Conservation (phyloP, 495 filamentous ascomycete species). For the Aspergillus egyptiacus region DNA sequence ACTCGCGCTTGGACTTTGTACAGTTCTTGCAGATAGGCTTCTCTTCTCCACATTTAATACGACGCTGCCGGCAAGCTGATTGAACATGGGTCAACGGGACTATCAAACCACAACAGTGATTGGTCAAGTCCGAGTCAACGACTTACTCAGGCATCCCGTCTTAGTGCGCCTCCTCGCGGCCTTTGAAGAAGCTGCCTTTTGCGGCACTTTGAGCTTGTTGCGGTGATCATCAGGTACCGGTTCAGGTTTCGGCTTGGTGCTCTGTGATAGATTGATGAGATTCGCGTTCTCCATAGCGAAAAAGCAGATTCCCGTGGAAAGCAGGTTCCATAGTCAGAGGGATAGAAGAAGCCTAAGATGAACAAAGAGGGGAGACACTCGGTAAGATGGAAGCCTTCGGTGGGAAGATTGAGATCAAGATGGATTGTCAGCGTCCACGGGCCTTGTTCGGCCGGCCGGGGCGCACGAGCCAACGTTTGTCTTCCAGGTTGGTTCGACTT, state of each 20-base stretch:
- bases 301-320: not conserved
- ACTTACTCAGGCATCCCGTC: slow-evolving; percentile 85
- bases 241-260: slow-evolving; percentile 1
- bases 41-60: slow-evolving; percentile 97
- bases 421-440: too few species aligned
- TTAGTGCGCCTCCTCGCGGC: slow-evolving; percentile 72
- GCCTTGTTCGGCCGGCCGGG: not conserved
- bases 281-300: slow-evolving; percentile 14
- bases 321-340: slow-evolving; percentile 14
- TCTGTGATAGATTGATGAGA: slow-evolving; percentile 2
- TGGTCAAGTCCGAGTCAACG: not conserved
- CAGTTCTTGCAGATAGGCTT: slow-evolving; percentile 88
- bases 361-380: not conserved
- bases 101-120: not conserved
- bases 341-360: not conserved
- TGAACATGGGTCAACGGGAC: slow-evolving; percentile 1
- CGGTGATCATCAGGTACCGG: not conserved
- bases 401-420: not conserved
- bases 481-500: too few species aligned
- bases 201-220: slow-evolving; percentile 3
- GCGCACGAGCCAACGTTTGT: slow-evolving; percentile 3
- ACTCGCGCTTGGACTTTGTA: slow-evolving; percentile 87
- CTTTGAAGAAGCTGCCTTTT: slow-evolving; percentile 20
- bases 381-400: not conserved
- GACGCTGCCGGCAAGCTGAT: slow-evolving; percentile 82